Evolutionary conservation across 169 alveolate species (phyloP).

Genomic region (Plasmodium knowlesi): DNA sequence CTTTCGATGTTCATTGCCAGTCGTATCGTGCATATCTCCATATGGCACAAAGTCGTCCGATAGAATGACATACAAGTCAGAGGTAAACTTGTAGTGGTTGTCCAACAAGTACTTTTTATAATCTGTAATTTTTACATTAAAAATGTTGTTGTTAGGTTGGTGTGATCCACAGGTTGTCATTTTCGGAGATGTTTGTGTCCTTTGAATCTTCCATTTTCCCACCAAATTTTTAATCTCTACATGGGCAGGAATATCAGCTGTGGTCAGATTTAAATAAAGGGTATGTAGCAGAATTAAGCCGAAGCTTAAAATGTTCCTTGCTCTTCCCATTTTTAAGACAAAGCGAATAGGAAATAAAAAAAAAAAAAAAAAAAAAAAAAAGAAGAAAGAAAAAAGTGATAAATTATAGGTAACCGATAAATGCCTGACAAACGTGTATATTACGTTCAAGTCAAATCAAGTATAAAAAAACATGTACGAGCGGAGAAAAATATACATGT

Average conservation of each 20-base stretch:
- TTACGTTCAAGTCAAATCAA: background rate
- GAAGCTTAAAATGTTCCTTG: background rate
- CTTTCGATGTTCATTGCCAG: slow-evolving; percentile 61
- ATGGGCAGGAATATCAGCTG: slow-evolving; percentile 63
- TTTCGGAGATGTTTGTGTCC: slow-evolving; percentile 17
- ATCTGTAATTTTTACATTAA: slow-evolving; percentile 50
- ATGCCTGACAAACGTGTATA: background rate
- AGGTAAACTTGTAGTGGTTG: slow-evolving; percentile 20
- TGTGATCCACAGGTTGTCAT: slow-evolving; percentile 66
- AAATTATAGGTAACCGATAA: background rate
- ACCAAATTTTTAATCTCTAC: slow-evolving; percentile 38
- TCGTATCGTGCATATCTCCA: slow-evolving; percentile 56
- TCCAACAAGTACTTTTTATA: slow-evolving; percentile 28
- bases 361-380: background rate
- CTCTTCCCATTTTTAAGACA: slow-evolving; percentile 6
- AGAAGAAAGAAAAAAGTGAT: no score
- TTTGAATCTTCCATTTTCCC: slow-evolving; percentile 68
- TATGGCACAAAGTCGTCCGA: slow-evolving; percentile 52
- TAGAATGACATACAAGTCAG: slow-evolving; percentile 35
- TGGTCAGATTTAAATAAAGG: slow-evolving; percentile 7
- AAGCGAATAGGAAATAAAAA: background rate
- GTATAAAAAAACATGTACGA: background rate
- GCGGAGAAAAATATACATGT: background rate
- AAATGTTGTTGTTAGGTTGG: slow-evolving; percentile 56
- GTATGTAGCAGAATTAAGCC: slow-evolving; percentile 15